Base-by-base conservation (phyloP, 1,139 yeast genomes). In the Groenewaldozyma sp. region DNA sequence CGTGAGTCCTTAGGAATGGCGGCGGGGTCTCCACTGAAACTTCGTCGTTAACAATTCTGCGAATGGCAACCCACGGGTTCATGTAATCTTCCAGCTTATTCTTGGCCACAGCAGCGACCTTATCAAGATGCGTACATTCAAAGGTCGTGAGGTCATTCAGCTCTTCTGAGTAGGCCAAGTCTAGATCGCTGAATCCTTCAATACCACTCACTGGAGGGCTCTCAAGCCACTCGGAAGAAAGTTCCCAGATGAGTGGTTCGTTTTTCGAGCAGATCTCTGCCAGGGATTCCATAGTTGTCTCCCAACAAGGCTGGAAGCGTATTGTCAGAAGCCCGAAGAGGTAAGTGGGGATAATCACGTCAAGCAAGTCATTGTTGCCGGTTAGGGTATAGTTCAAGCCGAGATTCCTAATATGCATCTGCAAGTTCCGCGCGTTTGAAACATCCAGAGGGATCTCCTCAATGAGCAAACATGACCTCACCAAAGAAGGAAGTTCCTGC, bases 261-360 rank as follows among this genome's bases (percentile, higher is more conserved):
- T 72, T 64, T 38, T 68, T 68, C 10, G 24, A 4, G 61, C 65
- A 60, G 7, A 80, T 59, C 5, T 58, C 53, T 0, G 79, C 74
- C 7, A 83, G 54, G 4, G 73, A 70, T 45, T 80, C 91, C 41
- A 70, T 65, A 2, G 82, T 80, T 3, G 82, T 83, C 17, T 74
- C 73, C 94, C 95, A 86, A 22, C 81, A 70, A 1, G 98, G 98
- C 45, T 86, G 82, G 52, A 91, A 87, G 45, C 75, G 74, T 35
- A 78, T 78, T 1, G 87, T 70, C 37, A 88, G 63, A 46, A 82
- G 67, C 21, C 96, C 97, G 57, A 86, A 76, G 39, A 81, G 47
- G 55, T 71, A 83, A 28, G 72, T 68, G 14, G 78, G 66, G 21
- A 81, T 67, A 4, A 74, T 60, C 13, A 53, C 52, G 31, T 71